Percentiles rank a stretch among this genome's conserved stretches.
Conservation (phyloP, 345 rosid species). For the Brassica nigra region DNA sequence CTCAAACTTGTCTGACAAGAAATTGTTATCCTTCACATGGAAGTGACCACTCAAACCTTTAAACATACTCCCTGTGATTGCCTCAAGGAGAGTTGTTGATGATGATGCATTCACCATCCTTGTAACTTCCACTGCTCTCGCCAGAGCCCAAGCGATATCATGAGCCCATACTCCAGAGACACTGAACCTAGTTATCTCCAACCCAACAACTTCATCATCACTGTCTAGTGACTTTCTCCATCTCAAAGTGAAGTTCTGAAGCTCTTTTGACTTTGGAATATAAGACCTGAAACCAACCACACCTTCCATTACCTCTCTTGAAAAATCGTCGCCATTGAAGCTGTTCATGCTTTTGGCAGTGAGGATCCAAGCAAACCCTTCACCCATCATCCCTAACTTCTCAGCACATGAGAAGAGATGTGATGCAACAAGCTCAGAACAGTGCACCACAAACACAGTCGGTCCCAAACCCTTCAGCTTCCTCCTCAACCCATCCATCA, state of each 20-base stretch:
- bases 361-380: constrained; percentile 49
- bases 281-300: constrained; percentile 45
- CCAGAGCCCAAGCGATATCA: constrained; percentile 38
- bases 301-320: constrained; percentile 43
- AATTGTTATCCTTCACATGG: constrained; percentile 16
- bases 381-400: constrained; percentile 36
- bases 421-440: constrained; percentile 27
- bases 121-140: constrained; percentile 37
- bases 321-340: not conserved
- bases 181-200: constrained; percentile 3
- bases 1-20: constrained; percentile 34
- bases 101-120: constrained; percentile 4
- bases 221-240: constrained; percentile 26
- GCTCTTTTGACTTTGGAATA: constrained; percentile 40
- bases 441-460: constrained; percentile 32
- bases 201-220: not conserved
- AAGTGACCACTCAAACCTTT: constrained; percentile 41
- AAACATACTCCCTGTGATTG: constrained; percentile 25
- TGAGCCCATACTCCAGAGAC: constrained; percentile 40
- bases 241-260: constrained; percentile 34
- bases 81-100: constrained; percentile 24
- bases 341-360: constrained; percentile 23
- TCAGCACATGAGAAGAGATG: constrained; percentile 26
- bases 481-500: constrained; percentile 8
- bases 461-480: constrained; percentile 16